Percentiles rank a stretch among this genome's conserved stretches.
These are phyloP conservation scores for Quercus engelmannii DNA, from an alignment of 306 rosid species.

Conservation along the genomic window DNA sequence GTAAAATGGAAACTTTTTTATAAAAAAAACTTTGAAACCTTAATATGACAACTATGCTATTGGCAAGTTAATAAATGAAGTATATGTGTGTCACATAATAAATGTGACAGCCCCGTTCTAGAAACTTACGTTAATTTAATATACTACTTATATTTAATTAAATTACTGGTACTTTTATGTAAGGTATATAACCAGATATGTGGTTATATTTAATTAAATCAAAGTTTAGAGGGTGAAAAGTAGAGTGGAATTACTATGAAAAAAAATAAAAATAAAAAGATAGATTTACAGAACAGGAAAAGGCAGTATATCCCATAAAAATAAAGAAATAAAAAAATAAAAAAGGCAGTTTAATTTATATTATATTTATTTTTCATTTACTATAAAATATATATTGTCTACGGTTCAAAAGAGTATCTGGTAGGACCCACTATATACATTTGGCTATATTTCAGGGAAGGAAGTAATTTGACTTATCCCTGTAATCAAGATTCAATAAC, in stretches of 20 bases:
- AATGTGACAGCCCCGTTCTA: too few species aligned
- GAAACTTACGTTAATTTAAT: not conserved
- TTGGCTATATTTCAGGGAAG: not conserved
- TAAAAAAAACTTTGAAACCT: too few species aligned
- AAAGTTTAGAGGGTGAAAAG: not conserved
- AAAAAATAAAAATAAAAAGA: not conserved
- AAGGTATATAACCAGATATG: too few species aligned
- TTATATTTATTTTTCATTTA: too few species aligned
- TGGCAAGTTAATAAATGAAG: not conserved
- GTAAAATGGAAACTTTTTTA: not conserved
- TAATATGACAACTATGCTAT: not conserved
- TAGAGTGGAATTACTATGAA: not conserved
- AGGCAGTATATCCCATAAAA: too few species aligned
- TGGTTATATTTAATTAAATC: not conserved
- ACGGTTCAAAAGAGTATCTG: not conserved
- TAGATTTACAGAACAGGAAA: not conserved
- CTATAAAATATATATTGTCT: too few species aligned
- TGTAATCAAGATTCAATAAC: not conserved
- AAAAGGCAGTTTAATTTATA: too few species aligned
- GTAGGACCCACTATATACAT: not conserved
- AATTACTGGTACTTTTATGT: too few species aligned
- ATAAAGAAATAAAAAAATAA: too few species aligned
- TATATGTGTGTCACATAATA: too few species aligned
- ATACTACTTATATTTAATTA: not conserved
- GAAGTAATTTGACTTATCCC: not conserved